A percentile compares a stretch with the other conserved stretches of the same genome.
Evolutionary conservation across 768 basidiomycete genomes (phyloP).

Genomic region (Hygrophoropsis aurantiaca): DNA sequence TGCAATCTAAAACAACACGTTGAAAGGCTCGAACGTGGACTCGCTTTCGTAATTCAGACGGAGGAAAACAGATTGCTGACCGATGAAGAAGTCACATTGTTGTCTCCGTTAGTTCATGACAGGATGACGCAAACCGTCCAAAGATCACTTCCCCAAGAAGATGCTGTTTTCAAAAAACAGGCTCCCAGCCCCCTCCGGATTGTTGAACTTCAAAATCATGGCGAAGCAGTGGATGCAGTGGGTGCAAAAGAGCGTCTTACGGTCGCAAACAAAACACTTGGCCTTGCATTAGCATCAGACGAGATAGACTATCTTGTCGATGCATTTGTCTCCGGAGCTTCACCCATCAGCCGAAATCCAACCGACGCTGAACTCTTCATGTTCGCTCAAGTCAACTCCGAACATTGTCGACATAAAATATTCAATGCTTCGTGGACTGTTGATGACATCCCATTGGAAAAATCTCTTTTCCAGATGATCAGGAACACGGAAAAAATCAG

Average conservation of each 20-base stretch:
- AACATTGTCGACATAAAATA: constrained; percentile 99
- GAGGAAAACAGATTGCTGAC: constrained; percentile 40
- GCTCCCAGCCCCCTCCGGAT: constrained; percentile 67
- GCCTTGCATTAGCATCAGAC: constrained; percentile 85
- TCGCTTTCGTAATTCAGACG: constrained; percentile 63
- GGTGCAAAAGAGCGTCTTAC: constrained; percentile 65
- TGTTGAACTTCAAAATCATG: constrained; percentile 53
- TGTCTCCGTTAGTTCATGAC: constrained; percentile 82
- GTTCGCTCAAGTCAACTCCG: constrained; percentile 99
- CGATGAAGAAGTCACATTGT: constrained; percentile 45
- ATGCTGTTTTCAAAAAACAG: constrained; percentile 58
- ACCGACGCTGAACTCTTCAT: constrained; percentile 99
- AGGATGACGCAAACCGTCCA: constrained; percentile 92
- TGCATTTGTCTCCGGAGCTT: constrained; percentile 74
- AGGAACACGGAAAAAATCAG: constrained; percentile 87
- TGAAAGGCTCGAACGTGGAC: constrained; percentile 84
- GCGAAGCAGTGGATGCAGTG: constrained; percentile 19
- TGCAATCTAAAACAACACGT: constrained; percentile 77
- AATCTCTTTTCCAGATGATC: constrained; percentile 94
- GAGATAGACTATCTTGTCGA: constrained; percentile 92
- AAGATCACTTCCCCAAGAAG: constrained; percentile 55
- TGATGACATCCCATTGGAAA: constrained; percentile 61
- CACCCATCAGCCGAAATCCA: constrained; percentile 76
- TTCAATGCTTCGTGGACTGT: constrained; percentile 98
- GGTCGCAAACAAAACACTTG: constrained; percentile 78